Base-by-base conservation (phyloP, 495 filamentous ascomycete genomes). In the Acidomyces sp. region DNA sequence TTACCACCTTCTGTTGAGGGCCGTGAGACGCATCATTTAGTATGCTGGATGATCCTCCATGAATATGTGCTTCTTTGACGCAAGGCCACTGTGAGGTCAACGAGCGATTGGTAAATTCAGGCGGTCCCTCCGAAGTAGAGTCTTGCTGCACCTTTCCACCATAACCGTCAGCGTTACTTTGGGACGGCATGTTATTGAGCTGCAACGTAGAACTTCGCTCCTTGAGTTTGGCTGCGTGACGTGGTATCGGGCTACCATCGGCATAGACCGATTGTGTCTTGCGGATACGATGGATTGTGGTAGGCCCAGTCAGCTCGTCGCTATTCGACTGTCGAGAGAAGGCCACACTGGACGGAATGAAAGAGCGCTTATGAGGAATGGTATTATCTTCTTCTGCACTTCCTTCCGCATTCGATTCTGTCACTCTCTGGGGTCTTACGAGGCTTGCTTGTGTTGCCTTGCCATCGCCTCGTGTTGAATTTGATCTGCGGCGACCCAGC, bases 1-100 rank as follows among this genome's bases (percentile, higher is more conserved):
- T 37, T 12, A 61, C 43, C 9, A 9, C 13, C 16, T 53, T 46
- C 30, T 43, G 37, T 43, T 60, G 55, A 28, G 60, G 55, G 36
- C 55, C 55, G 31, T 56, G 55, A n/a, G n/a, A n/a, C n/a, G n/a
- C n/a, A n/a, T n/a, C n/a, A n/a, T n/a, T n/a, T n/a, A n/a, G n/a
- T n/a, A n/a, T n/a, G n/a, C n/a, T n/a, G n/a, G n/a, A n/a, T n/a
- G n/a, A n/a, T n/a, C n/a, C n/a, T n/a, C n/a, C n/a, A n/a, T n/a
- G n/a, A n/a, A n/a, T n/a, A n/a, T n/a, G n/a, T n/a, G n/a, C n/a
- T n/a, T n/a, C n/a, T n/a, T n/a, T n/a, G n/a, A n/a, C n/a, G n/a
- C n/a, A n/a, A n/a, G n/a, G n/a, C n/a, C n/a, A n/a, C n/a, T n/a
- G n/a, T n/a, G n/a, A n/a, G n/a, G n/a, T n/a, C n/a, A n/a, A n/a